Conservation (phyloP, 2,329 filamentous ascomycete genomes). For the Fusarium sp. region DNA sequence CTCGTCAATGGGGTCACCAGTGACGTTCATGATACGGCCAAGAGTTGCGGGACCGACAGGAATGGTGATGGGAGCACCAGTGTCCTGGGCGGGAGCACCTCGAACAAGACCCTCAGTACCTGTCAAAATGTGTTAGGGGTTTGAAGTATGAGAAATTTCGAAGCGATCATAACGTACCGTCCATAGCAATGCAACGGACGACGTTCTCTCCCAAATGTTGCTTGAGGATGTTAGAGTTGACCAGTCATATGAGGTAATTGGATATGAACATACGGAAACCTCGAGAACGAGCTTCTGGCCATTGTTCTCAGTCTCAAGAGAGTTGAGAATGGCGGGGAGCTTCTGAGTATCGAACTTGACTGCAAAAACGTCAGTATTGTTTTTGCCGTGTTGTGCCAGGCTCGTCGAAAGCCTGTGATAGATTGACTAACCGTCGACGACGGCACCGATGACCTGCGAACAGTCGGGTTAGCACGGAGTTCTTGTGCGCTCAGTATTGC, state of each 20-base stretch:
- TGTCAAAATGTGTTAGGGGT: slow-evolving; percentile 49
- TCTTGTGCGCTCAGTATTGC: slow-evolving; percentile 15
- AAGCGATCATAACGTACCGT: slow-evolving; percentile 72
- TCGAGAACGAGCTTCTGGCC: slow-evolving; percentile 95
- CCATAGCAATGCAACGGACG: slow-evolving; percentile 99
- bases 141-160: slow-evolving; percentile 30
- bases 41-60: slow-evolving; percentile 93
- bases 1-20: slow-evolving; percentile 99
- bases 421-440: slow-evolving; percentile 87
- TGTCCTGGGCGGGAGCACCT: slow-evolving; percentile 86
- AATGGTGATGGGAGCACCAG: slow-evolving; percentile 94
- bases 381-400: not conserved
- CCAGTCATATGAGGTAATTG: slow-evolving; percentile 1
- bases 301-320: slow-evolving; percentile 89
- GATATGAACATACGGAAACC: slow-evolving; percentile 78
- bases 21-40: slow-evolving; percentile 99
- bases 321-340: slow-evolving; percentile 97
- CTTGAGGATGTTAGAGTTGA: slow-evolving; percentile 62
- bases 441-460: slow-evolving; percentile 93
- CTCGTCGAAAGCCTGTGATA: slow-evolving; percentile 18
- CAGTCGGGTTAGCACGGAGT: slow-evolving; percentile 36
- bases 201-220: slow-evolving; percentile 99
- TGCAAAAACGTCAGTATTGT: slow-evolving; percentile 55
- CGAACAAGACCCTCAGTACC: slow-evolving; percentile 99
- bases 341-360: slow-evolving; percentile 97